A percentile compares a stretch with the other conserved stretches of the same genome.
Evolutionary conservation across 75 land plant genomes (phyloP).

Genomic region (Isoetes taiwanensis): DNA sequence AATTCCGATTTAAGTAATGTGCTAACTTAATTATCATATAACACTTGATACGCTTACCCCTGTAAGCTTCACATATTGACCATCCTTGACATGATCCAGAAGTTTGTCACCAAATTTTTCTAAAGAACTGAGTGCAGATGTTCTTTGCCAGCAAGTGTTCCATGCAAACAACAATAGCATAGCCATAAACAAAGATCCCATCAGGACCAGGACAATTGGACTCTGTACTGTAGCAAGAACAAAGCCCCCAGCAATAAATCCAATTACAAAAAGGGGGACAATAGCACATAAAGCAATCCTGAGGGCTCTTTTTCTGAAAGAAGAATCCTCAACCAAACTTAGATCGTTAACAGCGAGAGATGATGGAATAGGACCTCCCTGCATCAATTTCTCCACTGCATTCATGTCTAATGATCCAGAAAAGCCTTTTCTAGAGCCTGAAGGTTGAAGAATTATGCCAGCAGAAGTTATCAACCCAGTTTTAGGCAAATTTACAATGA

Average conservation of each 20-base stretch:
- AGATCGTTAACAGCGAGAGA: conserved; percentile 56
- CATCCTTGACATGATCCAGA: conserved; percentile 44
- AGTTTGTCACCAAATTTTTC: conserved; percentile 40
- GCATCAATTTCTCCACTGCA: conserved; percentile 60
- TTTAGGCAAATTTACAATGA: too few relatives aligned
- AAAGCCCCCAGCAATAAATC: conserved; percentile 62
- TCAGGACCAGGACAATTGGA: conserved; percentile 43
- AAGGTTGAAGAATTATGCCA: too few relatives aligned
- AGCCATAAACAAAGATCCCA: conserved; percentile 26
- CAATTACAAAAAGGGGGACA: conserved; percentile 50
- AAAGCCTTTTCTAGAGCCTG: too few relatives aligned
- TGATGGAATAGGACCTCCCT: too few relatives aligned
- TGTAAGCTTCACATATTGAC: conserved; percentile 63
- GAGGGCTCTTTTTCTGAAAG: conserved; percentile 33
- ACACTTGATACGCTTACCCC: too few relatives aligned
- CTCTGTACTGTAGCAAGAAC: conserved; percentile 49
- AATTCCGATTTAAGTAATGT: too few relatives aligned
- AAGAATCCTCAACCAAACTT: conserved; percentile 35
- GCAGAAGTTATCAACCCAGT: conserved; percentile 77
- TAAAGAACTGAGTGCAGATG: conserved; percentile 29
- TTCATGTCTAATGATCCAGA: too few relatives aligned
- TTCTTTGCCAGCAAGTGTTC: conserved; percentile 46
- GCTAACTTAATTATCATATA: too few relatives aligned
- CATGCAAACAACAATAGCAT: conserved; percentile 35
- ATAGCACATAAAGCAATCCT: conserved; percentile 40